Evolutionary conservation across 352 stramenopile genomes (phyloP).

Genomic region (Aphanomyces stellatus): DNA sequence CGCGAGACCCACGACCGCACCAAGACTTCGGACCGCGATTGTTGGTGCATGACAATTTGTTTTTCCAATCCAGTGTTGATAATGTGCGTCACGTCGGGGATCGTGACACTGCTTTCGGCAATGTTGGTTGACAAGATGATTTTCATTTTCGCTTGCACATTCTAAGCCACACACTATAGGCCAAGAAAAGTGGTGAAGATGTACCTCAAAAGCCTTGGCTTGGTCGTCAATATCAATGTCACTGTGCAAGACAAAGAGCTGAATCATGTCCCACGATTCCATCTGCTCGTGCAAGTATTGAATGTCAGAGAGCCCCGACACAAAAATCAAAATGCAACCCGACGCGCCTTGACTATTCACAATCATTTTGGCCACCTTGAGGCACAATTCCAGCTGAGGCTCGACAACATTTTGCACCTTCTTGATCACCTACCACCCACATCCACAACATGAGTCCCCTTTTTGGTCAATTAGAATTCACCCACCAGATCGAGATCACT

Average conservation of each 20-base stretch:
- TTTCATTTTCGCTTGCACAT: constrained; percentile 51
- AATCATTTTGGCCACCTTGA: constrained; percentile 1
- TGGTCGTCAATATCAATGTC: constrained; percentile 21
- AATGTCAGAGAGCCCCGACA: constrained; percentile 93
- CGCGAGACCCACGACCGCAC: constrained; percentile 90
- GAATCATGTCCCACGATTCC: constrained; percentile 1
- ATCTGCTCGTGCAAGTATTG: constrained; percentile 75
- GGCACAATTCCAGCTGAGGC: constrained; percentile 8
- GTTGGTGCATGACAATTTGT: constrained; percentile 76
- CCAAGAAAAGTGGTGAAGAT: background rate
- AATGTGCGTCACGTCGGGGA: constrained; percentile 88
- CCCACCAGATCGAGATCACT: background rate
- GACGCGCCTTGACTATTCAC: constrained; percentile 4
- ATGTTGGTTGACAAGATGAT: constrained; percentile 97
- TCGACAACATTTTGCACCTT: constrained; percentile 3
- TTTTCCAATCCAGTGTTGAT: constrained; percentile 83
- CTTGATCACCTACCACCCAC: background rate
- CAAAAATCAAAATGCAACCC: constrained; percentile 92
- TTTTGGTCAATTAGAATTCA: no score
- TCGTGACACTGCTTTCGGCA: constrained; percentile 94
- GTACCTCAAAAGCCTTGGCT: constrained; percentile 20
- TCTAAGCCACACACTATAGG: background rate
- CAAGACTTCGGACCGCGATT: constrained; percentile 56
- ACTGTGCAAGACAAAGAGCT: constrained; percentile 20
- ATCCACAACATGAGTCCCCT: background rate